Base-by-base conservation (phyloP, 1,284 basidiomycete species). In the Tylopilus sp. region DNA sequence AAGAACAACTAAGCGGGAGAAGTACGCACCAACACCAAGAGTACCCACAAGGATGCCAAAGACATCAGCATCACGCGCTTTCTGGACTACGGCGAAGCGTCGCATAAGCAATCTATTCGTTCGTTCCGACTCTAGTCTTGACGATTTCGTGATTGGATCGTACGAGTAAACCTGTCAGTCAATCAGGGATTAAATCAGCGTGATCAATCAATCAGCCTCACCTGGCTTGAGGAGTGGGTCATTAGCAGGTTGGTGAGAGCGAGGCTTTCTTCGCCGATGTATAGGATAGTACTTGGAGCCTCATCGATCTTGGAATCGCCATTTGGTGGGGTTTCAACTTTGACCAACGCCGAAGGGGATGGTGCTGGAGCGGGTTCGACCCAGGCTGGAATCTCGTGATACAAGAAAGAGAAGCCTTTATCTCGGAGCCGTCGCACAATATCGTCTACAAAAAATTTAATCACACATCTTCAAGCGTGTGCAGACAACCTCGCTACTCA, bases 11-110 rank as follows among this genome's bases (percentile, higher is more conserved):
- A 19, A 33, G 16, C 16, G 18, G 69, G 57, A 47, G 38, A 65
- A 66, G 38, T 69, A 86, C 86, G 73, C 62, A 93, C 93, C 88
- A 29, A 99, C 92, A 54, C 97, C 97, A 9, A 99, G 87, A 3
- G 97, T 99, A 33, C 97, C 97, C 5, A 99, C 93, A 2, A 99
- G 88, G 47, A 99, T 95, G 0, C 96, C 98, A 69, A 98, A 95
- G 0, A 99, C 95, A 71, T 98, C 96, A 0, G 96, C 93, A 69
- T 97, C 94, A 54, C 95, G 87, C 2, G 97, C 96, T 74, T 92
- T 92, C 76, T 98, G 96, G 15, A 99, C 89, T 0, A 89, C 84
- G 4, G 91, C 93, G 69, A 99, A 97, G 19, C 98, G 90, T 1
- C 94, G 89, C 91, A 96, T 97, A n/a, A 99, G 88, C 9, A 98